Conservation (phyloP, 1,284 basidiomycete species). For the Leccinum griseonigrum region DNA sequence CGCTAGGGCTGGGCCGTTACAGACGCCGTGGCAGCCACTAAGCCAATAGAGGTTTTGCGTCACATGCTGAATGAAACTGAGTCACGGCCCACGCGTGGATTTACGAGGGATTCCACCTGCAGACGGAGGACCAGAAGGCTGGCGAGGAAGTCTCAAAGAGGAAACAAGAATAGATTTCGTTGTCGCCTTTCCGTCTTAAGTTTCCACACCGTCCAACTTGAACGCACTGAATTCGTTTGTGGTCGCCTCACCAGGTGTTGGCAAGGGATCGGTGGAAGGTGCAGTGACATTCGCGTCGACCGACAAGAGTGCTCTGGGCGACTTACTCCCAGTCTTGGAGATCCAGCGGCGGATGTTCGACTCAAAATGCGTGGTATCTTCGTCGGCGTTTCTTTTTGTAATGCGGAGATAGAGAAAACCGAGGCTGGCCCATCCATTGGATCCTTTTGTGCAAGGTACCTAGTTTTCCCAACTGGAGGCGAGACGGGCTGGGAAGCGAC, state of each 20-base stretch:
- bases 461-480: slow-evolving; percentile 72
- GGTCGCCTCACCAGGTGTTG: slow-evolving; percentile 44
- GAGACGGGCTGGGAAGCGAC: slow-evolving; percentile 75
- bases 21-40: slow-evolving; percentile 64
- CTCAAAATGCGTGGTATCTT: slow-evolving; percentile 92
- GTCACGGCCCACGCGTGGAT: slow-evolving; percentile 52
- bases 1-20: slow-evolving; percentile 37
- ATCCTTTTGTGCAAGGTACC: slow-evolving; percentile 50
- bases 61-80: slow-evolving; percentile 72
- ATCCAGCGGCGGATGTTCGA: slow-evolving; percentile 65
- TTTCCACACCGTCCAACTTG: slow-evolving; percentile 53
- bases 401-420: slow-evolving; percentile 45
- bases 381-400: slow-evolving; percentile 81
- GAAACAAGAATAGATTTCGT: slow-evolving; percentile 58
- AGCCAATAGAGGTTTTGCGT: slow-evolving; percentile 77
- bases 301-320: slow-evolving; percentile 42
- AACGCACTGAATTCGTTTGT: slow-evolving; percentile 74
- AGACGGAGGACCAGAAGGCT: slow-evolving; percentile 50
- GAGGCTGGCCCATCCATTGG: slow-evolving; percentile 54
- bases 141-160: slow-evolving; percentile 67
- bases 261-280: slow-evolving; percentile 64
- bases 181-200: slow-evolving; percentile 31
- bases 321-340: slow-evolving; percentile 63
- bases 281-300: slow-evolving; percentile 56
- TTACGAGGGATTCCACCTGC: slow-evolving; percentile 56